Evolutionary conservation across 495 filamentous ascomycete genomes (phyloP).

Genomic region (Collariella sp.): DNA sequence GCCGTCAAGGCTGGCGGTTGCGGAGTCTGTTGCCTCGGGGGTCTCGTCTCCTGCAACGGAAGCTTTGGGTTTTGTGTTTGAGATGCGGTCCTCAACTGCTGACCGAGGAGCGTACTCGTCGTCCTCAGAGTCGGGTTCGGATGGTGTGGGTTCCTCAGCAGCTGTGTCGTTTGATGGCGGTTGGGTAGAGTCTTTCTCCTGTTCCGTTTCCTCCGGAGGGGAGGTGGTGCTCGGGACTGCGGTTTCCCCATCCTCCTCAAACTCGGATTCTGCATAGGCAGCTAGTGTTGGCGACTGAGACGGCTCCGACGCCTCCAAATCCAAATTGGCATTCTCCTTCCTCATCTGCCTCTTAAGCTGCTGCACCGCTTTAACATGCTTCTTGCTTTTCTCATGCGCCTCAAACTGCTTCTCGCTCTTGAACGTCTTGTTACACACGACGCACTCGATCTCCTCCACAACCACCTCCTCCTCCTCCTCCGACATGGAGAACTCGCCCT

Average conservation of each 20-base stretch:
- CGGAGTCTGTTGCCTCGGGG: slow-evolving; percentile 2
- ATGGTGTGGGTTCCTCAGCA: background rate
- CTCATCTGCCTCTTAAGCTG: slow-evolving; percentile 75
- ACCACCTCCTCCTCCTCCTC: slow-evolving; percentile 52
- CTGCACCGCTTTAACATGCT: slow-evolving; percentile 78
- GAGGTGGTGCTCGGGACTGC: background rate
- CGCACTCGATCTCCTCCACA: slow-evolving; percentile 74
- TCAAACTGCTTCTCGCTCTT: slow-evolving; percentile 88
- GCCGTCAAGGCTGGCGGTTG: slow-evolving; percentile 10
- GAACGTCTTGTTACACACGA: slow-evolving; percentile 86
- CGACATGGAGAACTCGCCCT: slow-evolving; percentile 34
- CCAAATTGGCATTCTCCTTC: slow-evolving; percentile 56
- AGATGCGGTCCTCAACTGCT: slow-evolving; percentile 32
- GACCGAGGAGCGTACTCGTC: slow-evolving; percentile 40
- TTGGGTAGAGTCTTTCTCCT: background rate
- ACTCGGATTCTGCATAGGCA: slow-evolving; percentile 13
- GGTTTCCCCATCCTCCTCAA: background rate
- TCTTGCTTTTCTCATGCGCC: slow-evolving; percentile 94
- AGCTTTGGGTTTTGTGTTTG: background rate
- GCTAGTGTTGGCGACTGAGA: slow-evolving; percentile 34
- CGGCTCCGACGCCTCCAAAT: slow-evolving; percentile 38
- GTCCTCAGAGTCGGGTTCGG: slow-evolving; percentile 22
- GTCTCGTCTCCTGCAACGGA: background rate
- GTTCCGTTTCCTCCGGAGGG: background rate
- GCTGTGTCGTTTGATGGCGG: background rate